A percentile compares a stretch with the other conserved stretches of the same genome.
These are phyloP conservation scores for Ascosphaera apis DNA, from an alignment of 2,329 filamentous ascomycete genomes.

Conservation along the genomic window DNA sequence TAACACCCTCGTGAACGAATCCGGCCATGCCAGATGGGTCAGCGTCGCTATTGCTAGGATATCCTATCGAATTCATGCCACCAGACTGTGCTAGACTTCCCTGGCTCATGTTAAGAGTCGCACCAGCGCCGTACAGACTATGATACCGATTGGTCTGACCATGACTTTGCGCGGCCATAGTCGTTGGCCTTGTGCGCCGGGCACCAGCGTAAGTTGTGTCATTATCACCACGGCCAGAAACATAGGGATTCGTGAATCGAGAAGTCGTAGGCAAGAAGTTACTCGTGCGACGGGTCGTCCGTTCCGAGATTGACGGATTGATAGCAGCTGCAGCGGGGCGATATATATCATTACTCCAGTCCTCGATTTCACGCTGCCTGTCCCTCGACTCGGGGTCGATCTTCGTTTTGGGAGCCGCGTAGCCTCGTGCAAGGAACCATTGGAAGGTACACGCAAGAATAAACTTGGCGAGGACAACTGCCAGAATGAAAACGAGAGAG, in stretches of 20 bases:
- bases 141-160: background rate
- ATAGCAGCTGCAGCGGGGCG: slow-evolving; percentile 56
- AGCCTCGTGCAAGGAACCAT: slow-evolving; percentile 81
- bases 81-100: slow-evolving; percentile 30
- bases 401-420: slow-evolving; percentile 65
- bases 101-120: slow-evolving; percentile 37
- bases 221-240: slow-evolving; percentile 34
- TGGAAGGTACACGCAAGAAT: slow-evolving; percentile 76
- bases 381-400: slow-evolving; percentile 61
- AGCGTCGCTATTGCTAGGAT: background rate
- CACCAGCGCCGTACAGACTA: slow-evolving; percentile 26
- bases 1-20: slow-evolving; percentile 91
- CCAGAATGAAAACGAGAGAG: slow-evolving; percentile 72
- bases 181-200: slow-evolving; percentile 44
- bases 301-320: slow-evolving; percentile 35
- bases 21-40: slow-evolving; percentile 28
- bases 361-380: slow-evolving; percentile 81
- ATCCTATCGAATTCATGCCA: background rate
- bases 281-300: slow-evolving; percentile 58
- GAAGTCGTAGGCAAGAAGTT: slow-evolving; percentile 80
- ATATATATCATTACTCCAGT: slow-evolving; percentile 96
- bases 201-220: slow-evolving; percentile 12
- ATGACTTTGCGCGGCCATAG: slow-evolving; percentile 70
- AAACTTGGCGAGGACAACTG: slow-evolving; percentile 71
- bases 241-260: slow-evolving; percentile 78